Conservation (phyloP, 202 grass and related monocot species). For the Schoenoplectus tabernaemontani region DNA sequence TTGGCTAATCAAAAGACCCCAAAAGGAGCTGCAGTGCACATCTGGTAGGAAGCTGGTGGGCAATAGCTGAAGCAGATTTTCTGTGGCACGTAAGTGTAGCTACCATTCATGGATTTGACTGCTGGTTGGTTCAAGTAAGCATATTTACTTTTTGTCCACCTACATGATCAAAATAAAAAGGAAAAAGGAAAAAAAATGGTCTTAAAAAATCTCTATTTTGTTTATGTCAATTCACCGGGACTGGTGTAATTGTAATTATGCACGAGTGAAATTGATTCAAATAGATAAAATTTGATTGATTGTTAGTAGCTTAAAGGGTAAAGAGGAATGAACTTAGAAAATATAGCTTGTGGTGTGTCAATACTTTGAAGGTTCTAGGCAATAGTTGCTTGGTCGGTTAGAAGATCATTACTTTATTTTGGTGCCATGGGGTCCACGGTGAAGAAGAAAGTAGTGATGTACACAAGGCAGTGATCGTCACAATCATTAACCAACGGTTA, state of each 20-base stretch:
- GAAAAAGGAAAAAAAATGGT: background rate
- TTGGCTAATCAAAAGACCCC: conserved; percentile 18
- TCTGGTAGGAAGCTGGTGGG: conserved; percentile 22
- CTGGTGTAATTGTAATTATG: no score
- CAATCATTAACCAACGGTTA: background rate
- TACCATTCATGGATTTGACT: conserved; percentile 41
- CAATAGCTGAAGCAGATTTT: conserved; percentile 26
- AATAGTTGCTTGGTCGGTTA: background rate
- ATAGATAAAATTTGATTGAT: background rate
- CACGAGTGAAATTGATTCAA: background rate
- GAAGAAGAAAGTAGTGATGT: background rate
- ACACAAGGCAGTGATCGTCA: background rate
- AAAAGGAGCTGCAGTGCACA: conserved; percentile 22
- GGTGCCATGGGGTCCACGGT: background rate
- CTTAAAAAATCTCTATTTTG: background rate
- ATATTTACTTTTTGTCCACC: conserved; percentile 82
- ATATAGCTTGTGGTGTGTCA: background rate
- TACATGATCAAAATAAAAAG: conserved; percentile 28
- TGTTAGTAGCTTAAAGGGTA: background rate
- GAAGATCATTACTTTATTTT: background rate
- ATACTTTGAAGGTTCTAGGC: background rate
- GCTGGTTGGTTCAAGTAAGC: conserved; percentile 82
- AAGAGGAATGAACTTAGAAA: background rate
- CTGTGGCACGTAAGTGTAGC: conserved; percentile 39
- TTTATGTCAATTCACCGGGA: background rate